These are phyloP conservation scores for Sergeia podlipaevii DNA, from an alignment of 208 protist genomes.

Conservation along the genomic window DNA sequence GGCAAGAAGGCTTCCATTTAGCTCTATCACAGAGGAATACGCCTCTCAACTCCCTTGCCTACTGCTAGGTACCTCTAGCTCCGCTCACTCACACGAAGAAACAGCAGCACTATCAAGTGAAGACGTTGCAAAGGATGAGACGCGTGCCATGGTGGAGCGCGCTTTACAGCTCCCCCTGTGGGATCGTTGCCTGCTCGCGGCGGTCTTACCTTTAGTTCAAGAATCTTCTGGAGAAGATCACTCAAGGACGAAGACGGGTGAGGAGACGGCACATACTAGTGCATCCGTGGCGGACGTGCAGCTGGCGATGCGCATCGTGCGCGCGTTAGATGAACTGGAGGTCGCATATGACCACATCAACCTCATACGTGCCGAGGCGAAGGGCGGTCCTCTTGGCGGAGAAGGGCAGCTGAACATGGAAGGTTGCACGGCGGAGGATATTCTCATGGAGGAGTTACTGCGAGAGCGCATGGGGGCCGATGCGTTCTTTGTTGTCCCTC, in stretches of 20 bases:
- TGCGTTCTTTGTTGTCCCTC: conserved; percentile 12
- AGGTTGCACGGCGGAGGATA: conserved; percentile 28
- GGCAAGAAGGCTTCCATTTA: conserved; percentile 56
- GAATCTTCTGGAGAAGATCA: conserved; percentile 15
- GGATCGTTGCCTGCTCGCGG: conserved; percentile 52
- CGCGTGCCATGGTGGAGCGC: no score
- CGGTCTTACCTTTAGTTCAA: conserved; percentile 49
- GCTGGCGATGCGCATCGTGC: conserved; percentile 38
- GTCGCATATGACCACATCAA: conserved; percentile 39
- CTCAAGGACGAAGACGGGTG: not conserved
- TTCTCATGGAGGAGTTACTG: conserved; percentile 57
- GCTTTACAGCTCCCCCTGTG: conserved; percentile 30
- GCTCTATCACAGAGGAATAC: conserved; percentile 16
- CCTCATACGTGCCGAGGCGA: conserved; percentile 6
- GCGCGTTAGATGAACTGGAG: conserved; percentile 63
- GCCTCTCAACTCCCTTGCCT: no score
- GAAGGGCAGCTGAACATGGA: no score
- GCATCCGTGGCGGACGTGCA: conserved; percentile 18
- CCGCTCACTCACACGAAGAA: no score
- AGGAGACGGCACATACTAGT: not conserved
- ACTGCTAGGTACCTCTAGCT: no score
- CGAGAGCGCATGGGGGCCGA: conserved; percentile 46
- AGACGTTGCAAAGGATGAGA: not conserved
- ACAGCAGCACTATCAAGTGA: not conserved
- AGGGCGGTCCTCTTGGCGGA: no score